A percentile compares a stretch with the other conserved stretches of the same genome.
Evolutionary conservation across 2,329 filamentous ascomycete species (phyloP).

Genomic region (Alternaria sp.): DNA sequence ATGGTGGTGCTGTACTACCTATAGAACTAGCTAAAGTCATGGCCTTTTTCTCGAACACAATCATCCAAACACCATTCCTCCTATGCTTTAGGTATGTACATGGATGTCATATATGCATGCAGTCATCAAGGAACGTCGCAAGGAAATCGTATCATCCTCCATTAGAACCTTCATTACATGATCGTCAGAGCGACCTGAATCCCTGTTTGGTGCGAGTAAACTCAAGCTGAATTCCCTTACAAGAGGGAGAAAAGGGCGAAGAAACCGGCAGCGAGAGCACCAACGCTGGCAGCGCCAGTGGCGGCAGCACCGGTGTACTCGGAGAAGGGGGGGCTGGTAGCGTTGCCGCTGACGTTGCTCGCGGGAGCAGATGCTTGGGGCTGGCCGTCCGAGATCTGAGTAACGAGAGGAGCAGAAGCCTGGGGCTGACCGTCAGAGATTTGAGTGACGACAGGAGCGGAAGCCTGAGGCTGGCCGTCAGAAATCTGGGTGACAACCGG

Average conservation of each 20-base stretch:
- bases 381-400: conserved; percentile 36
- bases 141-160: conserved; percentile 13
- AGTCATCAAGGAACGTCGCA: conserved; percentile 20
- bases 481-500: conserved; percentile 38
- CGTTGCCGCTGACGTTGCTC: conserved; percentile 21
- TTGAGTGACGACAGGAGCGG: conserved; percentile 28
- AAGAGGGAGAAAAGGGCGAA: conserved; percentile 42
- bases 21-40: not conserved
- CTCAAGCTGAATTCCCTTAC: conserved; percentile 22
- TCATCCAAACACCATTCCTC: conserved; percentile 6
- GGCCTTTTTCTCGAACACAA: not conserved
- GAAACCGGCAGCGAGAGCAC: conserved; percentile 41
- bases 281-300: conserved; percentile 27
- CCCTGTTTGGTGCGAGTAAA: not conserved
- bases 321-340: conserved; percentile 8
- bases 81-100: conserved; percentile 13
- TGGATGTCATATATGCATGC: conserved; percentile 11
- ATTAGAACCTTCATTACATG: conserved; percentile 11
- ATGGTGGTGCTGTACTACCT: not conserved
- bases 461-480: conserved; percentile 40
- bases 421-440: conserved; percentile 35
- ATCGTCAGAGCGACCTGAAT: not conserved
- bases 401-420: conserved; percentile 23
- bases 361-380: conserved; percentile 24
- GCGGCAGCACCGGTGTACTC: conserved; percentile 47